Evolutionary conservation across 2,329 filamentous ascomycete genomes (phyloP).

Genomic region (Alternaria alternata): DNA sequence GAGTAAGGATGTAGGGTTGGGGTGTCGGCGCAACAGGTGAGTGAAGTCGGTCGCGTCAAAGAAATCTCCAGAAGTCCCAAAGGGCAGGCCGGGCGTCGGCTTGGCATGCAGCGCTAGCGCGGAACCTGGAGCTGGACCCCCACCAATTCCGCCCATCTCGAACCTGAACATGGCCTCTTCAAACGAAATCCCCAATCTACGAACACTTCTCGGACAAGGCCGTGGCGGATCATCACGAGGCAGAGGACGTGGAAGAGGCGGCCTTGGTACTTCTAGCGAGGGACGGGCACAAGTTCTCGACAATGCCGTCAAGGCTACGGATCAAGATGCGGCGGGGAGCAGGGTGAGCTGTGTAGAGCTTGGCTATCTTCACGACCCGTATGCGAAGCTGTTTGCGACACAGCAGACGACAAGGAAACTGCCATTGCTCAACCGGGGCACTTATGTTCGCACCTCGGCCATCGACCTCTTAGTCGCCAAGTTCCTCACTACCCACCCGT

Average conservation of each 20-base stretch:
- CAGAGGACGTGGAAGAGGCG: constrained; percentile 53
- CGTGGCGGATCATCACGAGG: constrained; percentile 58
- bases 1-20: constrained; percentile 15
- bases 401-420: constrained; percentile 69
- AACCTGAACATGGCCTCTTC: constrained; percentile 66
- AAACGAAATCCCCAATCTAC: constrained; percentile 80
- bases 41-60: constrained; percentile 31
- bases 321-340: constrained; percentile 89
- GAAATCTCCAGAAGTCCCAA: constrained; percentile 39
- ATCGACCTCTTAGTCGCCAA: constrained; percentile 78
- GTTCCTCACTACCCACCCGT: constrained; percentile 66
- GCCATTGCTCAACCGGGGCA: constrained; percentile 95
- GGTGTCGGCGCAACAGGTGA: constrained; percentile 22
- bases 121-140: constrained; percentile 30
- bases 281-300: constrained; percentile 64
- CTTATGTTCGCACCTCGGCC: constrained; percentile 87
- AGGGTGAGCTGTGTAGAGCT: constrained; percentile 86
- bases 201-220: constrained; percentile 63
- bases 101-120: constrained; percentile 17
- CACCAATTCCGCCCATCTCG: constrained; percentile 36
- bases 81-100: constrained; percentile 33
- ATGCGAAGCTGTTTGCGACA: constrained; percentile 73
- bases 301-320: constrained; percentile 82
- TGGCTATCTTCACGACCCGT: constrained; percentile 85
- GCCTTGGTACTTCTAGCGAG: constrained; percentile 32